These are phyloP conservation scores for Suillus subluteus DNA, from an alignment of 768 basidiomycete genomes.

Conservation along the genomic window DNA sequence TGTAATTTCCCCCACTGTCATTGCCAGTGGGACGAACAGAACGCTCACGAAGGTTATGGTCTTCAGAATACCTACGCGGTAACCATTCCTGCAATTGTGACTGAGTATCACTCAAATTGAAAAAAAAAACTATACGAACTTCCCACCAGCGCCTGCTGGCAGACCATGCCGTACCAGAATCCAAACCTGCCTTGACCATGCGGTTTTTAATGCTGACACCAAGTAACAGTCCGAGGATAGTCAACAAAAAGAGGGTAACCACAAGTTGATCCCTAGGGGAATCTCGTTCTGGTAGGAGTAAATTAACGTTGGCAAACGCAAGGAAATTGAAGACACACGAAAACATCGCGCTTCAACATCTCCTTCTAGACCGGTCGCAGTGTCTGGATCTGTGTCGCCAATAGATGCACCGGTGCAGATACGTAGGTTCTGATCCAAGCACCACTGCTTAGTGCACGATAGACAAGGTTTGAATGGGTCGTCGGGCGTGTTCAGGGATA, in stretches of 20 bases:
- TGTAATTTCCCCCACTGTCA: constrained; percentile 48
- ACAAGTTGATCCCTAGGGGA: constrained; percentile 95
- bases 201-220: constrained; percentile 84
- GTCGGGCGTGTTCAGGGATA: constrained; percentile 79
- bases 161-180: constrained; percentile 64
- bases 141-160: constrained; percentile 81
- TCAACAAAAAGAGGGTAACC: constrained; percentile 87
- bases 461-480: constrained; percentile 89
- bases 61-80: constrained; percentile 56
- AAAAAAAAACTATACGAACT: constrained; percentile 47
- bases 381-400: constrained; percentile 90
- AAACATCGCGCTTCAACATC: constrained; percentile 96
- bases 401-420: constrained; percentile 83
- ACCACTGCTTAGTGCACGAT: constrained; percentile 95
- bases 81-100: constrained; percentile 34
- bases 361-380: constrained; percentile 92
- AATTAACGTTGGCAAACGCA: constrained; percentile 22
- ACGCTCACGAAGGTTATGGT: constrained; percentile 49
- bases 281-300: constrained; percentile 72
- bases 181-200: constrained; percentile 78
- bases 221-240: constrained; percentile 83
- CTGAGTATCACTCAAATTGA: constrained; percentile 18
- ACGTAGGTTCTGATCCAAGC: constrained; percentile 85
- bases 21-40: constrained; percentile 28
- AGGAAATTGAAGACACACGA: constrained; percentile 61